These are phyloP conservation scores for Russula foetens DNA, from an alignment of 768 basidiomycete species.

Conservation along the genomic window DNA sequence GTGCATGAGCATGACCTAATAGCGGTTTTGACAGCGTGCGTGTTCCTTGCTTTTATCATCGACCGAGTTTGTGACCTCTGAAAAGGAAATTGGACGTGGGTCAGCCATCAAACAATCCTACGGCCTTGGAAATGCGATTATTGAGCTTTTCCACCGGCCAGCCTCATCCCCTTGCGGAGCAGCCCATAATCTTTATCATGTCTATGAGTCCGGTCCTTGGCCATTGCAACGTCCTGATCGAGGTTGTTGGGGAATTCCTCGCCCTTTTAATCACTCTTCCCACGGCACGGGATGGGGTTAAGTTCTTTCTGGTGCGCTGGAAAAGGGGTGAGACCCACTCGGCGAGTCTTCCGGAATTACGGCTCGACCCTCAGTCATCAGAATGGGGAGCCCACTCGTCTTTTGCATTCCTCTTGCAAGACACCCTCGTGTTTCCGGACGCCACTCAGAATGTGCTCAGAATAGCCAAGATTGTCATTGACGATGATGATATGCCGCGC, in stretches of 20 bases:
- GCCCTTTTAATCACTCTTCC: slow-evolving; percentile 12
- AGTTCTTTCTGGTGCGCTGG: too few relatives aligned
- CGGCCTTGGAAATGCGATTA: slow-evolving; percentile 11
- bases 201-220: not conserved
- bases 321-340: too few relatives aligned
- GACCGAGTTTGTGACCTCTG: not conserved
- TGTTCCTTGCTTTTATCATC: not conserved
- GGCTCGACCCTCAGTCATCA: slow-evolving; percentile 6
- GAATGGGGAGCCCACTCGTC: slow-evolving; percentile 19
- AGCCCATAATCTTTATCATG: too few relatives aligned
- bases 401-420: slow-evolving; percentile 23
- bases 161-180: too few relatives aligned
- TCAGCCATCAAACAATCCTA: not conserved
- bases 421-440: slow-evolving; percentile 25
- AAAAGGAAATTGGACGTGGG: not conserved
- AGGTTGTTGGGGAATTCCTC: slow-evolving; percentile 17
- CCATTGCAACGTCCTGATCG: slow-evolving; percentile 13
- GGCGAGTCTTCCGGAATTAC: slow-evolving; percentile 19
- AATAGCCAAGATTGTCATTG: slow-evolving; percentile 14
- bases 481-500: too few relatives aligned
- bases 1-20: slow-evolving; percentile 18
- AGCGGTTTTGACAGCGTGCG: too few relatives aligned
- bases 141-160: too few relatives aligned
- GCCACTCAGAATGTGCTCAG: slow-evolving; percentile 19
- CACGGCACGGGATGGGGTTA: not conserved